Base-by-base conservation (phyloP, 306 rosid genomes). In the Albizia julibrissin region DNA sequence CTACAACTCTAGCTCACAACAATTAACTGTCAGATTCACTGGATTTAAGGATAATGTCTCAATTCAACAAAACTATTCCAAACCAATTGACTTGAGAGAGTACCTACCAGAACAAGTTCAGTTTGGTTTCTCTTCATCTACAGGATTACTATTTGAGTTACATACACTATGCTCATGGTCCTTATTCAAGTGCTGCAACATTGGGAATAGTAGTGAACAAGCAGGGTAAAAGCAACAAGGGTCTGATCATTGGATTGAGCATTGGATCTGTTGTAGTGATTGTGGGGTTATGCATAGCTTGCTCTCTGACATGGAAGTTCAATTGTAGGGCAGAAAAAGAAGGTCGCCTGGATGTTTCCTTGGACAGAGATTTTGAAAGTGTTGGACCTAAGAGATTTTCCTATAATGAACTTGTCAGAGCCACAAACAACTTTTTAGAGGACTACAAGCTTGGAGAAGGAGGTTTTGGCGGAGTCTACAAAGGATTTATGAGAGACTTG, bases 351-450 rank as follows among this genome's bases (percentile, higher is more conserved):
- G 56, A 71, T 76, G 26, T 27, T 50, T 29, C 62, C 3, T 50
- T 84, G 81, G 87, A 84, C 43, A 33, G 21, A 27, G 84, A 87
- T 13, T 73, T 87, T 39, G 67, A 61, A 78, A 13, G 43, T 1
- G 69, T 31, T 3, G 50, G 50, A 40, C 50, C 74, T 0, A 80
- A 43, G 77, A 71, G 24, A 46, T 80, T 80, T 70, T 6, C 77
- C 11, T 80, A 71, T 18, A 7, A 56, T 1, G 71, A 56, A 6
- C 77, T 80, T 27, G 83, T 29, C 8, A 73, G 15, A 29, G 77
- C 83, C 18, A 79, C 77, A 13, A 42, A 42, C 37, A 27, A 79
- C 22, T 79, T 79, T 56, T 43, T 77, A 56, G 83, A 79, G 40
- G 77, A 79, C 3, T 29, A 74, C 0, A 79, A 70, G 27, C 77